Percentiles rank a stretch among this genome's conserved stretches.
Conservation (phyloP, 768 basidiomycete genomes). For the Leccinum disarticulatum region DNA sequence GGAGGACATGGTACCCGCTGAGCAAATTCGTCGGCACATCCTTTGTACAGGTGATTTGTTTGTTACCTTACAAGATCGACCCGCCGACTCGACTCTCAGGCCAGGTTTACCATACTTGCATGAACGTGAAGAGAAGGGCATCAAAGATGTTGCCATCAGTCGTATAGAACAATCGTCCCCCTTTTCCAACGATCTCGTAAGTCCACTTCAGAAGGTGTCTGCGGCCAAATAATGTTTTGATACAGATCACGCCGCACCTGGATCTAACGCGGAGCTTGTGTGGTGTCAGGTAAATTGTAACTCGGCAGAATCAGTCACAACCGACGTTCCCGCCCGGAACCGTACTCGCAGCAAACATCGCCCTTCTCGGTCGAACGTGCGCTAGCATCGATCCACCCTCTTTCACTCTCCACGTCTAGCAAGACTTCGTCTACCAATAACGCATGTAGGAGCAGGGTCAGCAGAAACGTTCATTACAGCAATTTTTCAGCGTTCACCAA, state of each 20-base stretch:
- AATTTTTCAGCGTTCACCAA: slow-evolving; percentile 10
- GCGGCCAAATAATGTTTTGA: slow-evolving; percentile 8
- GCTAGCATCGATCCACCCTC: too few species aligned
- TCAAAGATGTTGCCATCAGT: slow-evolving; percentile 93
- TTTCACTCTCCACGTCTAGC: too few species aligned
- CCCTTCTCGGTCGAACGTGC: background rate
- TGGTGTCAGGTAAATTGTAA: slow-evolving; percentile 75
- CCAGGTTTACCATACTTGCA: slow-evolving; percentile 92
- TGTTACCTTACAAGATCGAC: background rate
- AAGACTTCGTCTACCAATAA: background rate
- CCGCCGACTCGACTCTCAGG: slow-evolving; percentile 41
- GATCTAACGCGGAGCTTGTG: slow-evolving; percentile 90
- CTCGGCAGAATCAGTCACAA: slow-evolving; percentile 15
- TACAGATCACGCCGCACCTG: slow-evolving; percentile 84
- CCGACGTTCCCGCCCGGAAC: background rate
- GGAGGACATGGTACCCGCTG: slow-evolving; percentile 70
- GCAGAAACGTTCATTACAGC: slow-evolving; percentile 3
- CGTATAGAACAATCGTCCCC: slow-evolving; percentile 94
- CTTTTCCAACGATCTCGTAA: slow-evolving; percentile 92
- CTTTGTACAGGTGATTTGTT: slow-evolving; percentile 68
- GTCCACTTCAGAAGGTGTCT: slow-evolving; percentile 23
- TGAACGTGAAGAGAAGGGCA: slow-evolving; percentile 87
- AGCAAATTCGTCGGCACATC: slow-evolving; percentile 89
- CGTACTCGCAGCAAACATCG: background rate
- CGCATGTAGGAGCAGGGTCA: slow-evolving; percentile 53